phyloP scores from a whole-genome alignment of 78 protist species.

The Dictyostelium brefeldianum region DNA sequence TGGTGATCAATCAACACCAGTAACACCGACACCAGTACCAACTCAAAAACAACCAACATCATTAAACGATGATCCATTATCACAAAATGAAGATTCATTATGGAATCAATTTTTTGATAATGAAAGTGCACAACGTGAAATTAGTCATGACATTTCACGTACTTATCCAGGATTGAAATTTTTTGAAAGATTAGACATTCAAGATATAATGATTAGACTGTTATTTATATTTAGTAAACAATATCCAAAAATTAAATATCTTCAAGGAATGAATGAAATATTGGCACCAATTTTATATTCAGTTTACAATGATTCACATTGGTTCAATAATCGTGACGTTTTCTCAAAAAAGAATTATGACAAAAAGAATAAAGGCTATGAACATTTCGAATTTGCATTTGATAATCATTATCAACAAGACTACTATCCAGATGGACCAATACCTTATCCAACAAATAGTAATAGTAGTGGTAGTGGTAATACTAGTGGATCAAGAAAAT shows the following conservation, averaged over 20 bases:
- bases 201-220: slow-evolving; percentile 65
- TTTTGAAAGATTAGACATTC: slow-evolving; percentile 73
- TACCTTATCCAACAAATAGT: slow-evolving; percentile 15
- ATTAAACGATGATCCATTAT: slow-evolving; percentile 50
- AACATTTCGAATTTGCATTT: not conserved
- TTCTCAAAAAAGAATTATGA: not conserved
- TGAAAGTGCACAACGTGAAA: slow-evolving; percentile 78
- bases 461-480: not conserved
- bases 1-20: no score
- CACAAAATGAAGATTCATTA: slow-evolving; percentile 54
- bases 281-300: slow-evolving; percentile 81
- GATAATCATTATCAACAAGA: not conserved
- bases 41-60: not conserved
- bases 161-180: slow-evolving; percentile 84
- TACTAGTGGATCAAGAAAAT: not conserved
- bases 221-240: slow-evolving; percentile 78
- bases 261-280: slow-evolving; percentile 91
- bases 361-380: not conserved
- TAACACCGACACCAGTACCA: not conserved
- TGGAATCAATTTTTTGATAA: slow-evolving; percentile 85
- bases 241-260: slow-evolving; percentile 72
- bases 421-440: not conserved
- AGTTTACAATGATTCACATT: slow-evolving; percentile 56
- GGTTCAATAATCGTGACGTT: slow-evolving; percentile 29
- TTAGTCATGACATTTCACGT: slow-evolving; percentile 77